A percentile compares a stretch with the other conserved stretches of the same genome.
These are phyloP conservation scores for Fusarium nanum DNA, from an alignment of 2,329 filamentous ascomycete genomes.

Conservation along the genomic window DNA sequence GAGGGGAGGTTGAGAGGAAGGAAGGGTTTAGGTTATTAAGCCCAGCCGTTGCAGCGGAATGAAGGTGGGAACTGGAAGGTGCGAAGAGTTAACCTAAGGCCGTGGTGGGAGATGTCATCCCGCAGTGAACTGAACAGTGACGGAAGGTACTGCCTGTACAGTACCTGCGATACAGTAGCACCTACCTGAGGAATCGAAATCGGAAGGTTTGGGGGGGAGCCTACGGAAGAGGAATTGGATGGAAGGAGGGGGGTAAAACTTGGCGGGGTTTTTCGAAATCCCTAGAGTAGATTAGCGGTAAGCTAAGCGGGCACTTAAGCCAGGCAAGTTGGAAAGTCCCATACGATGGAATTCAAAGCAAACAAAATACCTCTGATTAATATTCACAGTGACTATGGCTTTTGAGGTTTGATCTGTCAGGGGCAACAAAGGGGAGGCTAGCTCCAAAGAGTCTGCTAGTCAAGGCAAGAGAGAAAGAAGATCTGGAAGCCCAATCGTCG, in stretches of 20 bases:
- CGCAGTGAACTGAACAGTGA: not conserved
- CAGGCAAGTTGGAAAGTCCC: constrained; percentile 1
- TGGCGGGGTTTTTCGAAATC: constrained; percentile 46
- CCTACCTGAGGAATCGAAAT: constrained; percentile 7
- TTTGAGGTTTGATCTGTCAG: not conserved
- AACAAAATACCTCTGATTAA: not conserved
- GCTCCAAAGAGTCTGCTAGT: constrained; percentile 1
- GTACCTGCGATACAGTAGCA: constrained; percentile 8
- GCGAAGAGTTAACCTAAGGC: not conserved
- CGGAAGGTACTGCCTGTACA: constrained; percentile 1
- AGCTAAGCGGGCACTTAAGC: constrained; percentile 27
- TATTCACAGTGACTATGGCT: not conserved
- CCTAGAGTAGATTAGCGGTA: constrained; percentile 34
- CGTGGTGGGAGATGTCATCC: constrained; percentile 8
- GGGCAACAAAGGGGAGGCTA: not conserved
- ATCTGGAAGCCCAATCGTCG: constrained; percentile 25
- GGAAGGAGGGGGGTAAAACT: constrained; percentile 23
- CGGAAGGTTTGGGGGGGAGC: constrained; percentile 34
- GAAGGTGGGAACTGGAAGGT: constrained; percentile 9
- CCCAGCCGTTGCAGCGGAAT: constrained; percentile 18
- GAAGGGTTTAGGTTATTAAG: constrained; percentile 35
- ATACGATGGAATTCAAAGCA: not conserved
- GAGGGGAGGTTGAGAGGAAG: constrained; percentile 33
- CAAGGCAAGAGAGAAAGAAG: constrained; percentile 16
- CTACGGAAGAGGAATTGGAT: constrained; percentile 5